Evolutionary conservation across 768 basidiomycete genomes (phyloP), one percentile per base, ranked within the genome.

Genomic region (Suillus spraguei): DNA sequence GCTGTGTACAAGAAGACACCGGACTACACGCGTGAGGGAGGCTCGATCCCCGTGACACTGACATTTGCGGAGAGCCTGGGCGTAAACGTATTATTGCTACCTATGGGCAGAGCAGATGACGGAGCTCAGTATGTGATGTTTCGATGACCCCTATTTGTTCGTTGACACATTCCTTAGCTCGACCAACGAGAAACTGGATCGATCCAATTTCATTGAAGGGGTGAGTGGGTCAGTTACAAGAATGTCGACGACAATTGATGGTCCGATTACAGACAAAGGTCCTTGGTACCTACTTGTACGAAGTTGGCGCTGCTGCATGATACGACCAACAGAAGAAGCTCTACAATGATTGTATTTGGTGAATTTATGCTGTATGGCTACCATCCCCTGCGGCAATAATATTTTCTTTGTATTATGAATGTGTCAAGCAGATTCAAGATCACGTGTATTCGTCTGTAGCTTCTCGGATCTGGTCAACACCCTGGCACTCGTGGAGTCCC

Each of bases 181-280:
- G 59, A 95, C 92, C 13, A 96, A 97, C 74, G 97, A 98, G 83
- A 99, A 99, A 77, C 81, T 99, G 59, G 95, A 99, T 77, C 80
- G 80, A 60, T 87, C 86, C 55, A 99, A 99, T 81, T 97, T 89
- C 77, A 89, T 97, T 64, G 79, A 92, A 75, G 91, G 90, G 71
- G 93, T 90, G 76, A 74, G 87, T 72, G 20, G 53, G 22, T 60
- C 17, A 14, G 35, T 61, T n/a, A 59, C 2, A 20, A 32, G 39
- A 60, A 46, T n/a, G 16, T 10, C 32, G 20, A 32, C 52, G 22
- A 36, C 33, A 53, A 17, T 46, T 65, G 60, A 69, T 44, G 17
- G 8, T 24, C 24, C 0, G 32, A 24, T 62, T 33, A 54, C 59
- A 75, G 74, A 76, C 72, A 49, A 77, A 72, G 60, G 76, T 75